Conservation (phyloP, 2,329 filamentous ascomycete species). For the Pseudocercospora fuligena region DNA sequence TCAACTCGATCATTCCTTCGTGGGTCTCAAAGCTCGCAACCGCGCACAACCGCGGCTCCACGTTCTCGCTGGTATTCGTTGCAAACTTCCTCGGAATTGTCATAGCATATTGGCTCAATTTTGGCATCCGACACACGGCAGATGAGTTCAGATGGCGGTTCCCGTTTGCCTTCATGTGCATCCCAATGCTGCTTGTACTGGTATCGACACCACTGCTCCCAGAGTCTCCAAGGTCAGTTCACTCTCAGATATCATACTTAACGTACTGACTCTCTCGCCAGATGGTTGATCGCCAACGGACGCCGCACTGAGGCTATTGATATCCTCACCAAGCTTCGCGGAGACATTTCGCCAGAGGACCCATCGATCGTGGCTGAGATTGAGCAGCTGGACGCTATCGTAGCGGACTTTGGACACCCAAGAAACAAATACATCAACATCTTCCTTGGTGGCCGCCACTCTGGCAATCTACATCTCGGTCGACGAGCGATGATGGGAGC, state of each 20-base stretch:
- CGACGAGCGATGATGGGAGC: conserved; percentile 21
- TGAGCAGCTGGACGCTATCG: conserved; percentile 48
- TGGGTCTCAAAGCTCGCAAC: conserved; percentile 34
- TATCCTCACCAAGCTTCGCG: conserved; percentile 42
- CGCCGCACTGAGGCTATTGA: conserved; percentile 42
- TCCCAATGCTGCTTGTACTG: conserved; percentile 50
- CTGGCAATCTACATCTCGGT: conserved; percentile 25
- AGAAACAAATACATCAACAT: conserved; percentile 48
- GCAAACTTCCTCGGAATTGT: conserved; percentile 40
- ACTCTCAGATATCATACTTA: not conserved
- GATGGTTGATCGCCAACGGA: conserved; percentile 47
- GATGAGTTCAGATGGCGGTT: conserved; percentile 35
- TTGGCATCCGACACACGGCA: conserved; percentile 30
- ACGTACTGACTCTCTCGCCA: not conserved
- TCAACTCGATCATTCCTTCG: conserved; percentile 31
- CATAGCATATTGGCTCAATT: conserved; percentile 35
- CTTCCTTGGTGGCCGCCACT: conserved; percentile 19
- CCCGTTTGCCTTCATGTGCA: conserved; percentile 45
- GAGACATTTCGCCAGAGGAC: conserved; percentile 42
- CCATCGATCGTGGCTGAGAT: conserved; percentile 47
- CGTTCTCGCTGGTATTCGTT: conserved; percentile 33
- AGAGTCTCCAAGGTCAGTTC: conserved; percentile 16
- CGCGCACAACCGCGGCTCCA: conserved; percentile 28
- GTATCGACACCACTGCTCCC: conserved; percentile 10
- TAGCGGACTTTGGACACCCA: conserved; percentile 44